Evolutionary conservation across 768 basidiomycete species (phyloP), one percentile per base, ranked within the genome.

Genomic region (Nidularia pulvinata): DNA sequence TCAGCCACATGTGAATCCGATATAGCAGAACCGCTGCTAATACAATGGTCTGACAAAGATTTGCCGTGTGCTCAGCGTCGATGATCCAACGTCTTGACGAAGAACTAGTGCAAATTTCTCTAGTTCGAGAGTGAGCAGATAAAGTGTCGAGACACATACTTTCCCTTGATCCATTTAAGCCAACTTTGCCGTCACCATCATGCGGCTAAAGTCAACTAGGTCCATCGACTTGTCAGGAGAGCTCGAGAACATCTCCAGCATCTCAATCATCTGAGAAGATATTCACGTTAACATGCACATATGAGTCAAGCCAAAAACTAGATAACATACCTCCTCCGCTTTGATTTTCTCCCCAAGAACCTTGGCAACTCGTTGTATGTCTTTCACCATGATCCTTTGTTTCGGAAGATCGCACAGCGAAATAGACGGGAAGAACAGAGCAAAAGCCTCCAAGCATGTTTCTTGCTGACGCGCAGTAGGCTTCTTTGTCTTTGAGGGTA

Each of bases 171-270:
- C 25, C 25, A 25, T 42, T 70, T 63, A 85, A 2, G 74, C 79
- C 39, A 90, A 67, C 61, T 76, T 81, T 6, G 88, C 80, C 1
- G 75, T 63, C 25, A 84, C 65, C 85, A 93, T 91, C 83, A 94
- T 91, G 19, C 72, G 71, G 58, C 84, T 81, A 60, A 94, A 94
- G 65, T 93, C 89, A 11, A 71, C 66, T 34, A 92, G 73, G 52
- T 67, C 69, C 74, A 93, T 78, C 3, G 88, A 80, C 63, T 84
- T 85, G 66, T 93, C 91, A 0, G 80, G 70, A 0, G 83, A 79
- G 0, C 80, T 83, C 1, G 91, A 89, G 62, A 91, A 93, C 49
- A 78, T 77, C n/a, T 81, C 78, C 1, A 94, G 72, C 91, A 93
- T 93, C 53, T 92, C 89, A 2, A 86, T 59, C 59, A 91, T 85